phyloP scores from a whole-genome alignment of 108 stramenopile genomes.

The Hondaea fermentalgiana region DNA sequence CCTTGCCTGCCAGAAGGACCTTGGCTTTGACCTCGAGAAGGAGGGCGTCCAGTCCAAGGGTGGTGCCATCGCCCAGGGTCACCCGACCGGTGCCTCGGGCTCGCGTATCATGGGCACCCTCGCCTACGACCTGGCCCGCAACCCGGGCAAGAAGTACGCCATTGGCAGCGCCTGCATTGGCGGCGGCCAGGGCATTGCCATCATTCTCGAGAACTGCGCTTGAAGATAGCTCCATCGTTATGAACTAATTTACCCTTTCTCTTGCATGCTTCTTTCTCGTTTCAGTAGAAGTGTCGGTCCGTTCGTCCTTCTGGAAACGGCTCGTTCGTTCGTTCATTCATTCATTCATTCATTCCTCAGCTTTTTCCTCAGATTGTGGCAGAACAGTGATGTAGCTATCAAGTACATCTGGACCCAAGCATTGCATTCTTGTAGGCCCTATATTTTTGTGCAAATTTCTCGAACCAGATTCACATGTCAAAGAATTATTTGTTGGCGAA shows the following conservation, averaged over 20 bases:
- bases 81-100: constrained; percentile 86
- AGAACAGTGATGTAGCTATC: too few species aligned
- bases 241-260: not conserved
- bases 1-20: constrained; percentile 86
- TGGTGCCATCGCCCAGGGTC: constrained; percentile 83
- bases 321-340: too few species aligned
- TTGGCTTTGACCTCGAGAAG: constrained; percentile 80
- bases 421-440: too few species aligned
- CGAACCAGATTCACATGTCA: too few species aligned
- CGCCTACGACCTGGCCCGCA: constrained; percentile 64
- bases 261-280: too few species aligned
- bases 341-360: too few species aligned
- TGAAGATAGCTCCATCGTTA: not conserved
- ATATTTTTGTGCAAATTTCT: too few species aligned
- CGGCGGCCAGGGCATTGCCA: constrained; percentile 97
- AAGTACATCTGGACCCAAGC: too few species aligned
- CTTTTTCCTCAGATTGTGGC: too few species aligned
- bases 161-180: constrained; percentile 97
- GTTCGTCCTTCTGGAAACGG: too few species aligned
- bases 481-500: too few species aligned
- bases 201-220: constrained; percentile 62
- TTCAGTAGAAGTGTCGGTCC: too few species aligned
- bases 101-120: constrained; percentile 81
- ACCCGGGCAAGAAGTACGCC: constrained; percentile 54
- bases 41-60: constrained; percentile 70